These are phyloP conservation scores for Anthracocystis panici-leucophaei DNA, from an alignment of 1,284 basidiomycete species.

Conservation along the genomic window DNA sequence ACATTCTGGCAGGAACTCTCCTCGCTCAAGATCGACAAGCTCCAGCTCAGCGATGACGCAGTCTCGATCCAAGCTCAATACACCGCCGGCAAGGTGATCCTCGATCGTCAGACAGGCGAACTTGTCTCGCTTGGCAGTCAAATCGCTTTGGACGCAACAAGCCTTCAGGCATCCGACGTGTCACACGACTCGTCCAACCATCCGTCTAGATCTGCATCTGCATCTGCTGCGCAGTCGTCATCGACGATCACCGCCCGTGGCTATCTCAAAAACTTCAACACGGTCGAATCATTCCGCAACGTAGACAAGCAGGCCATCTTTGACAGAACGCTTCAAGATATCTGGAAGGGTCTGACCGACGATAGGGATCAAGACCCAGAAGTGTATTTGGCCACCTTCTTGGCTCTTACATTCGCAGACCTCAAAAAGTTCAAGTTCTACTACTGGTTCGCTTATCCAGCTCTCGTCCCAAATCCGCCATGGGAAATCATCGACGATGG, in stretches of 20 bases:
- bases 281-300: conserved; percentile 92
- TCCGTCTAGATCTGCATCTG: conserved; percentile 50
- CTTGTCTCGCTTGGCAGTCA: conserved; percentile 57
- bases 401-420: conserved; percentile 93
- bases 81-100: conserved; percentile 78
- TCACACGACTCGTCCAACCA: conserved; percentile 7
- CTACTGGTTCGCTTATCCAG: conserved; percentile 98
- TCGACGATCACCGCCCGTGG: conserved; percentile 71
- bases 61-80: conserved; percentile 79
- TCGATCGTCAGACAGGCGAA: conserved; percentile 79
- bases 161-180: conserved; percentile 71
- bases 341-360: conserved; percentile 33
- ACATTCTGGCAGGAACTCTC: conserved; percentile 94
- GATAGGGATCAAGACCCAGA: conserved; percentile 37
- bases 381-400: conserved; percentile 77
- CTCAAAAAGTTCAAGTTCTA: conserved; percentile 97
- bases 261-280: conserved; percentile 83
- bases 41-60: conserved; percentile 82
- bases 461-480: conserved; percentile 75
- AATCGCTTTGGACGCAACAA: conserved; percentile 68
- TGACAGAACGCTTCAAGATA: conserved; percentile 48
- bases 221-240: conserved; percentile 67
- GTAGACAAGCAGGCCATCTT: conserved; percentile 89
- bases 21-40: conserved; percentile 87
- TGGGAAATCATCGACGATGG: conserved; percentile 76